These are phyloP conservation scores for Spathaspora sp. DNA, from an alignment of 1,139 yeast genomes.

Conservation along the genomic window DNA sequence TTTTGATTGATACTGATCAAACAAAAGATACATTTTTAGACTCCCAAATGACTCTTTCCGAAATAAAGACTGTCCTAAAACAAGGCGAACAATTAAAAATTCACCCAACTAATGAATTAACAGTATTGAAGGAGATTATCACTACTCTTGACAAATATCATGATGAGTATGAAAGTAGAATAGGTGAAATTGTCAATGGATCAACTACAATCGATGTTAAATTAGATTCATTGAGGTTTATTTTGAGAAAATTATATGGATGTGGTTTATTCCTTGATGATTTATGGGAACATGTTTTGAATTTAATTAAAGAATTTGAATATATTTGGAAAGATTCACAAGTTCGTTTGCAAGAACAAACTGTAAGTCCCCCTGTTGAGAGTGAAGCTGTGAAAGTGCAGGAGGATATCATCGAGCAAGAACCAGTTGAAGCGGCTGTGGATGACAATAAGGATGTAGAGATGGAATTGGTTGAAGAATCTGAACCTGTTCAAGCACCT, in stretches of 20 bases:
- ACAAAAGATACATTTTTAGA: constrained; percentile 17
- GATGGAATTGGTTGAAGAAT: not conserved
- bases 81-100: constrained; percentile 36
- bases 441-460: not conserved
- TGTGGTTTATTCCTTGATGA: constrained; percentile 29
- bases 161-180: constrained; percentile 11
- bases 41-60: constrained; percentile 22
- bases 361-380: not conserved
- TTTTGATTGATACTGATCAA: constrained; percentile 21
- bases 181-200: constrained; percentile 16
- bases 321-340: constrained; percentile 4
- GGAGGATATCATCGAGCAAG: not conserved
- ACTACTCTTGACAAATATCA: constrained; percentile 14
- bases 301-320: constrained; percentile 17
- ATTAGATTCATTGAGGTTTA: constrained; percentile 26
- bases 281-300: constrained; percentile 20
- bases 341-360: not conserved
- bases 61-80: constrained; percentile 19
- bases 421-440: not conserved
- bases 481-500: not conserved
- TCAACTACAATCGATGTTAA: constrained; percentile 15
- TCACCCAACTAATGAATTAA: constrained; percentile 40
- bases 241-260: constrained; percentile 36
- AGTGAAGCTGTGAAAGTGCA: not conserved
- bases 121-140: constrained; percentile 21